Base-by-base conservation (phyloP, 176 grass and related monocot species). In the Eragrostis curvula region DNA sequence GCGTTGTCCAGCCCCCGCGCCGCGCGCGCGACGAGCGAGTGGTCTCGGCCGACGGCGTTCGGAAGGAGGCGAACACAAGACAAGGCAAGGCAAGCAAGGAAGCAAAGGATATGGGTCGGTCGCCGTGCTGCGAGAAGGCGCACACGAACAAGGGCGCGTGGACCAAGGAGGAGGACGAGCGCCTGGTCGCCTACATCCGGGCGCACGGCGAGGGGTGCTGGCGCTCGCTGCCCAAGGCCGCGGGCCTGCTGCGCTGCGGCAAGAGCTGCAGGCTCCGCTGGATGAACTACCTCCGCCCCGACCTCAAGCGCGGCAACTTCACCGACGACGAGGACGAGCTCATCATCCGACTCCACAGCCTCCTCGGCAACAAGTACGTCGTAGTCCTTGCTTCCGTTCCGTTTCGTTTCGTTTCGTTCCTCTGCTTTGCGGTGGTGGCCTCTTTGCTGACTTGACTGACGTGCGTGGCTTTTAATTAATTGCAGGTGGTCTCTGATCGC, bases 251-350 rank as follows among this genome's bases (percentile, higher is more conserved):
- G 8, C 84, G 94, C 2, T 97, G 94, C 81, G 94, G 94, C 12
- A 97, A 97, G 94, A 97, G 94, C 77, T 97, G 94, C 87, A 72
- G 94, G 32, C 86, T 97, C 18, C 75, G 94, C 2, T 97, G 94
- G 91, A 97, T 97, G 88, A 97, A 97, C 91, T 97, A 97, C 83
- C 94, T 97, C 70, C 68, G 94, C 8, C 94, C 94, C 18, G 91
- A 97, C 80, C 87, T 97, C 79, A 97, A 97, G 86, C 94, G 94
- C 39, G 94, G 94, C 40, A 97, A 97, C 84, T 97, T 97, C 89
- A 94, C 94, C 21, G 91, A 91, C 27, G 86, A 88, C n/a, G 94
- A 97, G 60, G 89, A 97, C 87, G 91, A 97, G 42, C 84, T 97
- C 81, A 97, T 97, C 91, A 88, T 97, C 74, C 92, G 92, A 51